phyloP scores from a whole-genome alignment of 116 monocot genomes.

The Phalaenopsis hybrid region DNA sequence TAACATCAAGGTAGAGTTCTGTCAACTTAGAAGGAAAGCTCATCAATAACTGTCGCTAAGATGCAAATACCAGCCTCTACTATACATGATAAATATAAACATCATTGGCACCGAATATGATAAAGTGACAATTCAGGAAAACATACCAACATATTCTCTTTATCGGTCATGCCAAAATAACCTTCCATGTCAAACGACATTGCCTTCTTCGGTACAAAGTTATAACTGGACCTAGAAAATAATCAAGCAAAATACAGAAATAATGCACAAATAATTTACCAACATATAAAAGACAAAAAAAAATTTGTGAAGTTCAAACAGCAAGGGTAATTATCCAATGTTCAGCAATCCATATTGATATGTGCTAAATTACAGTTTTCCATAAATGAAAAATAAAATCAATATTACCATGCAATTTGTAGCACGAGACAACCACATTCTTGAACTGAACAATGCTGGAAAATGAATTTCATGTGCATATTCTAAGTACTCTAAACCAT shows the following conservation, averaged over 20 bases:
- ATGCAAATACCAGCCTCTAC: not conserved
- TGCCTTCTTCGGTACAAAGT: not conserved
- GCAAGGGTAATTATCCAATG: not conserved
- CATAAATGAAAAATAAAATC: not conserved
- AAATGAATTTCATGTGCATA: not conserved
- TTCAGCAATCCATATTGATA: not conserved
- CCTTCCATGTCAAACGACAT: not conserved
- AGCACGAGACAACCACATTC: too few species aligned
- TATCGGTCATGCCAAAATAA: not conserved
- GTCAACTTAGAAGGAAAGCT: conserved; percentile 6
- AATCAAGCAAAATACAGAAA: not conserved
- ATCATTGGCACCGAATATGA: not conserved
- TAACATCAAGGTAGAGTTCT: not conserved
- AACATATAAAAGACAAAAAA: not conserved
- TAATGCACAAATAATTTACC: not conserved
- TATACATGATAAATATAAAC: not conserved
- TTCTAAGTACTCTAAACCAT: not conserved
- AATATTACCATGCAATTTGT: too few species aligned
- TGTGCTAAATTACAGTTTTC: not conserved
- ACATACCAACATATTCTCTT: conserved; percentile 4
- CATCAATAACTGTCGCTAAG: not conserved
- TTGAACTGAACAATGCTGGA: too few species aligned
- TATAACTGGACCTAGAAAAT: not conserved
- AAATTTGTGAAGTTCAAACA: not conserved
- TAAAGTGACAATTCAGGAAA: not conserved